phyloP scores from a whole-genome alignment of 176 grass and related monocot species.

The Avena atlantica region DNA sequence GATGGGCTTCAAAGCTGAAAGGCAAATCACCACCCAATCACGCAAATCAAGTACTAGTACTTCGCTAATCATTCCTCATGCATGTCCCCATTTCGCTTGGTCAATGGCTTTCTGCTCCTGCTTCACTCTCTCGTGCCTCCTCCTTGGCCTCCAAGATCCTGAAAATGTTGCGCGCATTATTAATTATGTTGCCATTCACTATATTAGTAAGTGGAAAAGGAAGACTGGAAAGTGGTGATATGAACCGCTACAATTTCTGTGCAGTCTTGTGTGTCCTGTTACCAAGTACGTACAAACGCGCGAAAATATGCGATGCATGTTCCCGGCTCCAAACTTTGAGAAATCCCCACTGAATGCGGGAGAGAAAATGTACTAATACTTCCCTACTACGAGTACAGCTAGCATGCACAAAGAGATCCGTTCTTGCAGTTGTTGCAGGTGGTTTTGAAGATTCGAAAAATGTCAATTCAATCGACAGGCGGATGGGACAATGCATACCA shows the following conservation, averaged over 20 bases:
- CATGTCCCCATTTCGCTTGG: background rate
- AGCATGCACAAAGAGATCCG: too few relatives aligned
- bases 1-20: conserved; percentile 32
- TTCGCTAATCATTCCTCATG: background rate
- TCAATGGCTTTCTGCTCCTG: background rate
- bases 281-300: background rate
- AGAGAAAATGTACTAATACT: conserved; percentile 30
- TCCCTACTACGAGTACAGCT: background rate
- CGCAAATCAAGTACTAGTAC: background rate
- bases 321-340: conserved; percentile 25
- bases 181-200: background rate
- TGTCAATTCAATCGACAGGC: conserved; percentile 22
- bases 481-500: conserved; percentile 41
- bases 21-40: conserved; percentile 26
- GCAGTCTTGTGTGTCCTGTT: background rate
- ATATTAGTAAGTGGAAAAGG: background rate
- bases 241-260: background rate
- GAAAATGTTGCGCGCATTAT: conserved; percentile 9
- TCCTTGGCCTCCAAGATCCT: conserved; percentile 53
- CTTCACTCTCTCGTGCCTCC: conserved; percentile 48
- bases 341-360: conserved; percentile 25
- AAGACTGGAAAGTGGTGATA: background rate
- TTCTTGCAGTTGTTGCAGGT: conserved; percentile 30
- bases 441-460: conserved; percentile 41
- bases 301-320: conserved; percentile 16